Evolutionary conservation across 2,329 filamentous ascomycete species (phyloP), one percentile per base, ranked within the genome.

Genomic region (Didymella lethalis): DNA sequence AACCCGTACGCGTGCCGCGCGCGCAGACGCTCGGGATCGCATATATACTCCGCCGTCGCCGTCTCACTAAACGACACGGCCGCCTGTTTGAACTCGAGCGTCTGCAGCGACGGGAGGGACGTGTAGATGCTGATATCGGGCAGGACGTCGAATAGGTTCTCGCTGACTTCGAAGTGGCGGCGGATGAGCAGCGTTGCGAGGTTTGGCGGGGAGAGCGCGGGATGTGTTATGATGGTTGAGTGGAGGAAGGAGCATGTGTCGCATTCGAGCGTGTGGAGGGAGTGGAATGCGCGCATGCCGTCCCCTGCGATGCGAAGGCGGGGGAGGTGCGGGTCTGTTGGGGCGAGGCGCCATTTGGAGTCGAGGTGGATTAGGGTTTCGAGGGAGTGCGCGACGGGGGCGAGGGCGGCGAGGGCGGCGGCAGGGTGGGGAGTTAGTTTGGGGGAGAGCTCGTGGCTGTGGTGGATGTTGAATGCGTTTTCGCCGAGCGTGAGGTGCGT

Each of bases 401-500:
- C 48, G 3, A 77, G 55, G 32, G 75, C 74, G 12, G 66, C 59
- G 12, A 76, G 31, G 5, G 74, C 57, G 1, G 51, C 66, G 8
- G 40, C 18, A 1, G 68, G 61, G 3, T 62, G 36, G 12, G 52
- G 63, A 3, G 69, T 64, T 1, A 75, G 53, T 8, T 57, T 49
- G 0, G 71, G 68, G 6, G 60, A 48, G 3, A 61, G 12, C n/a
- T 53, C 32, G 10, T 59, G 51, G 14, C 58, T 57, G 1, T 56
- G 49, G 26, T 63, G 65, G 20, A 65, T 59, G 28, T 75, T 74
- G 60, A 65, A 69, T 1, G 72, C 65, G 25, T 75, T 76, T 53
- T 77, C 75, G 20, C 75, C 74, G 6, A 77, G 63, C 0, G 70
- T 74, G 18, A 77, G 65, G 14, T 67, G 61, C 56, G 69, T 73